Evolutionary conservation across 163 green algal species (phyloP).

Genomic region (Scenedesmus sp.): DNA sequence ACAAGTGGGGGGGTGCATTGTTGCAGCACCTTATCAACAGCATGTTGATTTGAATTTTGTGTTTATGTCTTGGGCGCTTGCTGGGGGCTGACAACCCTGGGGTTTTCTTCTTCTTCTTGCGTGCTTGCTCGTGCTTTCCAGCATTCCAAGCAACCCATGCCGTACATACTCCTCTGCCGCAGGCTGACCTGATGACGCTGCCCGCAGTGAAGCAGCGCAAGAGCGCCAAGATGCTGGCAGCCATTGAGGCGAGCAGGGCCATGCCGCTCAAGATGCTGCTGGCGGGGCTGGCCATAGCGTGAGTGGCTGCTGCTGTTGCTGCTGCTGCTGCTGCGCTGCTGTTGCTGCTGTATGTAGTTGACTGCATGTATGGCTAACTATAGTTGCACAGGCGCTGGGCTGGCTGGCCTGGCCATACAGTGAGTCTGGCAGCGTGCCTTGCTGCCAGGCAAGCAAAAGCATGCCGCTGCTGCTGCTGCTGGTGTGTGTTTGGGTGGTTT

Average conservation of each 20-base stretch:
- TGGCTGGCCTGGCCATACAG: not conserved
- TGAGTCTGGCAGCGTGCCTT: too few relatives aligned
- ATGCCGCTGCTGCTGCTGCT: too few relatives aligned
- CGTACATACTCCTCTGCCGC: too few relatives aligned
- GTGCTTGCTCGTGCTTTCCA: too few relatives aligned
- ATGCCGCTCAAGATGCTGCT: constrained; percentile 49
- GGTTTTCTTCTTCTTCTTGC: too few relatives aligned
- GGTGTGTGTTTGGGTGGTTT: too few relatives aligned
- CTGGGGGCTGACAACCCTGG: too few relatives aligned
- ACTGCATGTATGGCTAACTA: not conserved
- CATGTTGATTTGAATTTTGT: too few relatives aligned
- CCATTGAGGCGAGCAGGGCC: constrained; percentile 38
- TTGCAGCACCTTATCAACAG: not conserved
- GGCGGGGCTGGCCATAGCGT: constrained; percentile 55
- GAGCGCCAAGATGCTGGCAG: constrained; percentile 34
- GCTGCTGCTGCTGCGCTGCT: too few relatives aligned
- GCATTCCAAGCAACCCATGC: too few relatives aligned
- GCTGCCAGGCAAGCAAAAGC: too few relatives aligned
- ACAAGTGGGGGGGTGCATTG: not conserved
- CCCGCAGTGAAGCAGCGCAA: not conserved
- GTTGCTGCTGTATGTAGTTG: not conserved
- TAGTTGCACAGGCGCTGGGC: not conserved
- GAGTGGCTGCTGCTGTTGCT: not conserved
- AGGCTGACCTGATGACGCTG: constrained; percentile 45
- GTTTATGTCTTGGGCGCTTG: too few relatives aligned